Evolutionary conservation across 2,329 filamentous ascomycete genomes (phyloP), one percentile per base, ranked within the genome.

Genomic region (Ceratocystis huliohia): DNA sequence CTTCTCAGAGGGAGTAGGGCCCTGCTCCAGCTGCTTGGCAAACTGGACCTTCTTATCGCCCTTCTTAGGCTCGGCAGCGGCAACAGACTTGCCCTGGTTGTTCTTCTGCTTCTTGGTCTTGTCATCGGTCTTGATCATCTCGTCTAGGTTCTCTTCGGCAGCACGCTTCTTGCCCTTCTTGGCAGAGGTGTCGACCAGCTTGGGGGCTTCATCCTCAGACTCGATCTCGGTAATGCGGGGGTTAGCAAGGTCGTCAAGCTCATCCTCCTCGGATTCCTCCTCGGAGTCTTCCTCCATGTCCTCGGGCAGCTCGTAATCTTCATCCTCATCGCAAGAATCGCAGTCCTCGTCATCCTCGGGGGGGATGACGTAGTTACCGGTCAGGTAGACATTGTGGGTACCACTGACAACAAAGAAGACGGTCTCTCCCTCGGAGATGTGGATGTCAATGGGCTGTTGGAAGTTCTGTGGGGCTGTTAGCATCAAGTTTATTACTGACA

Each of bases 31-130:
- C 78, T 97, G 92, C 84, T 97, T 96, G 74, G 94, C 93, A 76
- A 99, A 99, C 77, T 96, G 91, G 69, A 99, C 94, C 82, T 96
- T 97, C 85, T 96, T 96, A 77, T 89, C 88, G 67, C 81, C 79
- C 75, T 86, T 85, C 71, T 82, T 78, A 71, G 82, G 78, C 70
- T 82, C 78, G 72, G 87, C 83, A 57, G 80, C 78, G n/a, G 56
- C 56, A 64, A 88, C 84, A 68, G 94, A 87, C 75, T 96, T 88
- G 71, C 93, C 94, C 76, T 96, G 90, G 82, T 97, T 97, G 83
- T 96, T 96, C 86, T 96, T 96, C 70, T 93, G 83, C 83, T 96
- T 96, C 88, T 99, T 97, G 73, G 88, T 84, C 80, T 92, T 92
- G 71, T 82, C 75, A 72, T 91, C 88, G 70, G 84, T 84, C 74